Conservation (phyloP, 257 asterid species). For the Rhazya stricta region DNA sequence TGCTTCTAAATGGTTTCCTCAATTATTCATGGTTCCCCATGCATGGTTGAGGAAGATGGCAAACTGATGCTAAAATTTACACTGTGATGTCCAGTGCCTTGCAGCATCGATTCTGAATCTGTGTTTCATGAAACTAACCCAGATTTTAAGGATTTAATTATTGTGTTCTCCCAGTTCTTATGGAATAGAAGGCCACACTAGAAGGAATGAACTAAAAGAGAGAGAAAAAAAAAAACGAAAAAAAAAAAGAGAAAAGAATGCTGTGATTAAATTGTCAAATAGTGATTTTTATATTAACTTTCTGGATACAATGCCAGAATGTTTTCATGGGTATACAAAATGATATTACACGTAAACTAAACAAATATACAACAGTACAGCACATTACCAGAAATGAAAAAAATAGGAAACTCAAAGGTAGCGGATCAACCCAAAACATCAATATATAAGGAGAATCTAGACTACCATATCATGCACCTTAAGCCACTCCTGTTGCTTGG, state of each 20-base stretch:
- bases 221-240: not conserved
- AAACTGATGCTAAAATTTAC: too few species aligned
- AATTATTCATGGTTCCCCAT: not conserved
- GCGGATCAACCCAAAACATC: not conserved
- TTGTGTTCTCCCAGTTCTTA: not conserved
- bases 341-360: not conserved
- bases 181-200: not conserved
- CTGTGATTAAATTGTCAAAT: not conserved
- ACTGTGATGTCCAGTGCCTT: not conserved
- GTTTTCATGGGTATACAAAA: not conserved
- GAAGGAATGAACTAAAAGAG: not conserved
- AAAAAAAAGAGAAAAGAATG: not conserved
- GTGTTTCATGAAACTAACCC: not conserved
- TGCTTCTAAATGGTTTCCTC: not conserved
- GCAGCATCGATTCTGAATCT: not conserved
- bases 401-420: constrained; percentile 3
- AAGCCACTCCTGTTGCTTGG: not conserved
- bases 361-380: not conserved
- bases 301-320: not conserved
- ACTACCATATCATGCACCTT: not conserved
- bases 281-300: not conserved
- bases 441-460: not conserved
- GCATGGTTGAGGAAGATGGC: not conserved
- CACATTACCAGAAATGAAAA: not conserved
- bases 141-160: not conserved